phyloP scores from a whole-genome alignment of 257 asterid genomes.

The Petunia secreta region DNA sequence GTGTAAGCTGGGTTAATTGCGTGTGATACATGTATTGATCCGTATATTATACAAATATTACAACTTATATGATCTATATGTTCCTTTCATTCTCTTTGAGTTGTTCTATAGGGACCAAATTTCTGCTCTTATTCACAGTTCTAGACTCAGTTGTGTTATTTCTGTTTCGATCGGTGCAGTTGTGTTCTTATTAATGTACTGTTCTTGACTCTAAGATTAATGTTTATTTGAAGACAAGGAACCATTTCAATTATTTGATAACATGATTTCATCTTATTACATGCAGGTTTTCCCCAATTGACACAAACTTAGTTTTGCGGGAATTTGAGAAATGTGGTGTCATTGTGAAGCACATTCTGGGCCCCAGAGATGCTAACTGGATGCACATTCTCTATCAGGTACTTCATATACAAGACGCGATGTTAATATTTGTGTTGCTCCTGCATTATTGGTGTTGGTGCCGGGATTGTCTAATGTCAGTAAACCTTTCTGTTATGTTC shows the following conservation, averaged over 20 bases:
- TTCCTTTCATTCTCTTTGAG: slow-evolving; percentile 7
- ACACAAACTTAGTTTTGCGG: slow-evolving; percentile 82
- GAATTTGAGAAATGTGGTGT: slow-evolving; percentile 95
- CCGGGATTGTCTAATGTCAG: not conserved
- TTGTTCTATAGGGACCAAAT: not conserved
- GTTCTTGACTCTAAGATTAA: not conserved
- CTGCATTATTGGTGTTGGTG: not conserved
- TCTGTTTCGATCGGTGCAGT: not conserved
- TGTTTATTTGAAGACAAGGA: not conserved
- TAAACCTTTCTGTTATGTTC: not conserved
- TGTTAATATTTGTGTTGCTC: not conserved
- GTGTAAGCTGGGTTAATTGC: slow-evolving; percentile 3
- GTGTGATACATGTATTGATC: not conserved
- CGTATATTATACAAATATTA: too few relatives aligned
- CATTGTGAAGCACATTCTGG: slow-evolving; percentile 89
- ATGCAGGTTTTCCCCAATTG: slow-evolving; percentile 84
- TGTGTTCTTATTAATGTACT: not conserved
- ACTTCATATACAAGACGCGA: not conserved
- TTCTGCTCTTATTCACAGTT: not conserved
- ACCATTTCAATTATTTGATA: not conserved
- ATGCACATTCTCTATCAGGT: slow-evolving; percentile 98
- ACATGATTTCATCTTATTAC: not conserved
- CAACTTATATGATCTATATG: slow-evolving; percentile 1
- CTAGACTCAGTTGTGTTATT: too few relatives aligned
- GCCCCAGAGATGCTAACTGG: slow-evolving; percentile 98